Base-by-base conservation (phyloP, 805 yeast genomes). In the Saturnispora besseyi region DNA sequence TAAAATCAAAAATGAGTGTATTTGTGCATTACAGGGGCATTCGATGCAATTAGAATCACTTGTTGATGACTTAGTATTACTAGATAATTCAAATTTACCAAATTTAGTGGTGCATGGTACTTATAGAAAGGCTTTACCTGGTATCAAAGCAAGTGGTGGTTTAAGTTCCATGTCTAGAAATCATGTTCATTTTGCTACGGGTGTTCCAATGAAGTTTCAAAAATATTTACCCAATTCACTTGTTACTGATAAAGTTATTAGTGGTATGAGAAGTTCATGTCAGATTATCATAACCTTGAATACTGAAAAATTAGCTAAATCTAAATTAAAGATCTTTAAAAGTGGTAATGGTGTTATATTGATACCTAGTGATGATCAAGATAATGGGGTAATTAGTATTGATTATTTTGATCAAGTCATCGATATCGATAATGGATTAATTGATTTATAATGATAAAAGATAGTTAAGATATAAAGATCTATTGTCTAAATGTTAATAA, bases 21-120 rank as follows among this genome's bases (percentile, higher is more conserved):
- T 91, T n/a, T 79, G 97, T 61, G 98, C 99, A 3, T 82, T 83
- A 47, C 99, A 93, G 65, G 99, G 99, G 4, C 99, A 93, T 64
- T 81, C 95, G 0, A 67, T 91, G 5, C 61, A 63, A 32, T 34
- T 48, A 36, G 28, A 42, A 22, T 21, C 26, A 21, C 13, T 21
- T 3, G 41, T 30, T 2, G 45, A 41, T 33, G 42, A 59, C 59
- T n/a, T 53, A 62, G 18, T 45, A 41, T 1, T 43, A 41, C 22
- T 62, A 8, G 43, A 45, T 4, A 68, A 63, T 24, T 13, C 32
- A 0, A 70, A 74, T 4, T 69, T 79, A 44, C 93, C 86, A 0
- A 37, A 55, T 0, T 61, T 64, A 2, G 74, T 88, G 3, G 80
- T 87, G 18, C 99, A 93, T 63, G 98, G 98, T 4, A 91, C 98